Evolutionary conservation across 1,284 basidiomycete species (phyloP).

Genomic region (Xerocomus minutiporus): DNA sequence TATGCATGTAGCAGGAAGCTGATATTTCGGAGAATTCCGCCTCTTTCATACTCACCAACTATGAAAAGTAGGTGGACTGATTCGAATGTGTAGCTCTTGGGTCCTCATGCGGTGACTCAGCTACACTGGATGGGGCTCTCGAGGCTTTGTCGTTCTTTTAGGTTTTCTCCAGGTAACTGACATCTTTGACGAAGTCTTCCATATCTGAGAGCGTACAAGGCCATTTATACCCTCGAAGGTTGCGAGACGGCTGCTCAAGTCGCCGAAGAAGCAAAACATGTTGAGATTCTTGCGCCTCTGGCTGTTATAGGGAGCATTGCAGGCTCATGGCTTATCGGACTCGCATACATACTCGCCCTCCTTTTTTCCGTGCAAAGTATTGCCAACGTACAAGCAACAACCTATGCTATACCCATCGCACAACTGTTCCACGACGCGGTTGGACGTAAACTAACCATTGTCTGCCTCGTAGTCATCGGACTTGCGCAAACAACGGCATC

Average conservation of each 20-base stretch:
- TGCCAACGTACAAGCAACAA: slow-evolving; percentile 43
- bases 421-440: slow-evolving; percentile 57
- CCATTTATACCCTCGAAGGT: slow-evolving; percentile 60
- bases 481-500: slow-evolving; percentile 55
- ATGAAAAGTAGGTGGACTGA: slow-evolving; percentile 43
- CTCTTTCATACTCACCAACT: slow-evolving; percentile 54
- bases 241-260: slow-evolving; percentile 62
- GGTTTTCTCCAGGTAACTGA: slow-evolving; percentile 50
- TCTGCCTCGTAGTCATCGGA: slow-evolving; percentile 50
- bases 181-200: neutral
- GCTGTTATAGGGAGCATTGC: slow-evolving; percentile 53
- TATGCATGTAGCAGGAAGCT: neutral
- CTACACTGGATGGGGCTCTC: slow-evolving; percentile 53
- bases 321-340: slow-evolving; percentile 59
- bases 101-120: slow-evolving; percentile 28
- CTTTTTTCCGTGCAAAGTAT: slow-evolving; percentile 57
- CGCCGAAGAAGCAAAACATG: slow-evolving; percentile 55
- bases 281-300: slow-evolving; percentile 53
- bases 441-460: slow-evolving; percentile 43
- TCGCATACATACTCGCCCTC: slow-evolving; percentile 56
- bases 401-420: slow-evolving; percentile 54
- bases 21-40: slow-evolving; percentile 43
- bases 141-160: slow-evolving; percentile 55
- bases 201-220: slow-evolving; percentile 29
- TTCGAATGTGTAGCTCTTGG: neutral